phyloP scores from a whole-genome alignment of 148 eudicot species.

The Arctostaphylos glauca region DNA sequence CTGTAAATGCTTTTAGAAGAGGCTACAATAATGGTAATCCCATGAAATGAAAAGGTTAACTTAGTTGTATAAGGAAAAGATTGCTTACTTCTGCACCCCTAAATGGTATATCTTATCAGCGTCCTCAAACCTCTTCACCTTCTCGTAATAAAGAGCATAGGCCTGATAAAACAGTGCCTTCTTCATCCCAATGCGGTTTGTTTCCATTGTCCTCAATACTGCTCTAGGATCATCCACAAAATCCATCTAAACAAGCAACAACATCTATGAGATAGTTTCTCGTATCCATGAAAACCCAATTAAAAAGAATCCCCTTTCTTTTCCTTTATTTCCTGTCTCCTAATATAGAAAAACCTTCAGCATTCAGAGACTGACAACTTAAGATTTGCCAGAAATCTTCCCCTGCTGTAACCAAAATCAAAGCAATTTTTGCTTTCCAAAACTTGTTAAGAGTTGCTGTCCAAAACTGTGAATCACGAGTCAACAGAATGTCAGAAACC shows the following conservation, averaged over 20 bases:
- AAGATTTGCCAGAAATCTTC: neutral
- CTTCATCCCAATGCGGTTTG: conserved; percentile 58
- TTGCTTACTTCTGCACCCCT: conserved; percentile 84
- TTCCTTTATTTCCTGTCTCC: neutral
- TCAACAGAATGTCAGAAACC: neutral
- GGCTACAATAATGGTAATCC: neutral
- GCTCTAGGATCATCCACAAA: conserved; percentile 88
- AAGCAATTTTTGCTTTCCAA: neutral
- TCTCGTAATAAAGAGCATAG: conserved; percentile 89
- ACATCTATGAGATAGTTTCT: conserved; percentile 6
- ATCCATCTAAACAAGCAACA: conserved; percentile 64
- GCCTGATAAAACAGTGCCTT: conserved; percentile 79
- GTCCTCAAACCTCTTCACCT: conserved; percentile 75
- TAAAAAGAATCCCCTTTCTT: neutral
- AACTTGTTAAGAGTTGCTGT: neutral
- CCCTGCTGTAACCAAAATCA: neutral
- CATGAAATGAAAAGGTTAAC: neutral
- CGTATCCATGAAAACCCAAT: neutral
- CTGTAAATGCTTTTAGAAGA: neutral
- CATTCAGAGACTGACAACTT: neutral
- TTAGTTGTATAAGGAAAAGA: neutral
- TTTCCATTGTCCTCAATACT: conserved; percentile 65
- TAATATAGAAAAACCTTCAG: neutral
- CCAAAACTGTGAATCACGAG: neutral
- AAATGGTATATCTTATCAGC: conserved; percentile 80